Base-by-base conservation (phyloP, 768 basidiomycete genomes). In the Russula sp. region DNA sequence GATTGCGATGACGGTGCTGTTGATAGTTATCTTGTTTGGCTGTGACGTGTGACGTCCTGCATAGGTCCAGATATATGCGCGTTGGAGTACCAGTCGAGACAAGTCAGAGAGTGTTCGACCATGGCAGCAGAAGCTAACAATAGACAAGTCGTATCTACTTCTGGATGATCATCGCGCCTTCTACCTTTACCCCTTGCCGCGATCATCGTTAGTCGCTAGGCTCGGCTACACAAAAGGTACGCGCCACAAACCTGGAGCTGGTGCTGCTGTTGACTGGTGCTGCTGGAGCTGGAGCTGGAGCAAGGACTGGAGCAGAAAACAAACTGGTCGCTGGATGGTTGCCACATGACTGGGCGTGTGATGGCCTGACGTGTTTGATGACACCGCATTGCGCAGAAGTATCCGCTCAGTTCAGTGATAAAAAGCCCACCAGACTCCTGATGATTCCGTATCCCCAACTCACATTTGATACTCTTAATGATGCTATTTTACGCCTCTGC, bases 61-160 rank as follows among this genome's bases (percentile, higher is more conserved):
- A 48, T 49, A 20, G 34, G 34, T 41, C 20, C 7, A 16, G 35
- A 45, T 59, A 22, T 59, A 59, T 59, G 58, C 58, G 58, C 43
- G 42, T 46, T 36, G n/a, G 7, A 51, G 2, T n/a, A n/a, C n/a
- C n/a, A n/a, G n/a, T n/a, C n/a, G n/a, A n/a, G n/a, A n/a, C 2
- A 3, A 22, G 29, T 9, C 20, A 48, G 25, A 6, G 10, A 39
- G 18, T 14, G 22, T 2, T 34, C 16, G 52, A 14, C 16, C 13
- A 35, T 35, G 16, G n/a, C 2, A 7, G 16, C 13, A 5, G 8
- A 36, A 20, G 6, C 8, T 11, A 53, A 39, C 9, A 10, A 47
- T 43, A 29, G 43, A 50, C 20, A 39, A 20, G 32, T 18, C 22
- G 25, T 47, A 5, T 7, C 57, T 5, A 41, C 42, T 35, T 46